Evolutionary conservation across 2,329 filamentous ascomycete genomes (phyloP).

Genomic region (Herpotrichia juniperi): DNA sequence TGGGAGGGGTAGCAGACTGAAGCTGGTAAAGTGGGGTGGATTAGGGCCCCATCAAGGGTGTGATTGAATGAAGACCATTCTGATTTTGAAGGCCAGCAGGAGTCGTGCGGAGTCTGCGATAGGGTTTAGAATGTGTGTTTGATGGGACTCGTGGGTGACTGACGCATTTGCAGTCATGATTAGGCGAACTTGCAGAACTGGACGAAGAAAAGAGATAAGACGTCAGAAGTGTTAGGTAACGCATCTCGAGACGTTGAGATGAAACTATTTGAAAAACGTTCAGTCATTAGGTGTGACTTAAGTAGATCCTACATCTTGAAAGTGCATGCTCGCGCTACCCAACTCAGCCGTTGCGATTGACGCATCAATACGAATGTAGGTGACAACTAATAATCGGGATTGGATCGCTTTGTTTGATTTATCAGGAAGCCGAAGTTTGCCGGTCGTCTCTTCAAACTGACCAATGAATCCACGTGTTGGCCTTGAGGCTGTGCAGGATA

Average conservation of each 20-base stretch:
- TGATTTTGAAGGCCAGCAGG: slow-evolving; percentile 27
- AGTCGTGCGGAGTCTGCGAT: slow-evolving; percentile 18
- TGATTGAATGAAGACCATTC: slow-evolving; percentile 30
- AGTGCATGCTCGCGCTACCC: neutral
- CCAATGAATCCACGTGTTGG: slow-evolving; percentile 1
- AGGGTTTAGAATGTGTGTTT: neutral
- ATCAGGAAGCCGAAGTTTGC: neutral
- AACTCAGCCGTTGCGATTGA: neutral
- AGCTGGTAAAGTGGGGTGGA: slow-evolving; percentile 26
- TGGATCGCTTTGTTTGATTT: neutral
- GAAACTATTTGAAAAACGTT: neutral
- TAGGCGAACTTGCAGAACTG: neutral
- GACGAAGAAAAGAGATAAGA: slow-evolving; percentile 4
- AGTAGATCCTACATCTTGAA: neutral
- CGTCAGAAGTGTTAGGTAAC: slow-evolving; percentile 3
- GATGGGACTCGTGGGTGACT: neutral
- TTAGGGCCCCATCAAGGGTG: slow-evolving; percentile 24
- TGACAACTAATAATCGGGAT: neutral
- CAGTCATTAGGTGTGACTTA: neutral
- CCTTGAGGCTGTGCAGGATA: slow-evolving; percentile 1
- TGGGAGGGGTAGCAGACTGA: slow-evolving; percentile 33
- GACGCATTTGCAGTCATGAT: slow-evolving; percentile 27
- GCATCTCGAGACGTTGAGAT: too few relatives aligned
- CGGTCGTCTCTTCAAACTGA: neutral
- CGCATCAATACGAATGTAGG: neutral